Conservation (phyloP, 2,329 filamentous ascomycete species). For the Paraphaeosphaeria sporulosa region DNA sequence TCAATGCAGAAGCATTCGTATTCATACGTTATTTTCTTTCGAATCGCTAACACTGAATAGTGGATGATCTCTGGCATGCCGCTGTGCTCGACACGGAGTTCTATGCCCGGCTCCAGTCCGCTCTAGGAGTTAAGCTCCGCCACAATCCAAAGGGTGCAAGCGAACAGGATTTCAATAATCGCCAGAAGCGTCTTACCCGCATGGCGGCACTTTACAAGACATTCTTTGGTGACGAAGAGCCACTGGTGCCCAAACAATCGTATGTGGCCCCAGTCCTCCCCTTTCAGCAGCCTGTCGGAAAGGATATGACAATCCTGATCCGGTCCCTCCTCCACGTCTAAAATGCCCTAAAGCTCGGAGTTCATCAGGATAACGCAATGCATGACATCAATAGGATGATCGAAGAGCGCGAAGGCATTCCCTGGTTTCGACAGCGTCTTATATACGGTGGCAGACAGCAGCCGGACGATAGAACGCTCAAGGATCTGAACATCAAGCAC, state of each 20-base stretch:
- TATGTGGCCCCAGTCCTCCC: neutral
- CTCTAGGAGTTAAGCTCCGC: neutral
- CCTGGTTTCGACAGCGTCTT: neutral
- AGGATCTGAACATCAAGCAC: neutral
- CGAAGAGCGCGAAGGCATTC: neutral
- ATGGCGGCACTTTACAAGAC: neutral
- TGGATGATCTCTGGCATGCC: slow-evolving; percentile 10
- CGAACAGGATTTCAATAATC: neutral
- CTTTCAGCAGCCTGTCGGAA: too few species aligned
- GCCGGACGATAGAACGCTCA: neutral
- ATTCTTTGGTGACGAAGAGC: neutral
- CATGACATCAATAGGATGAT: neutral
- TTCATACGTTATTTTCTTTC: too few species aligned
- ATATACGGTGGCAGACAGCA: neutral
- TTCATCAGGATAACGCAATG: neutral
- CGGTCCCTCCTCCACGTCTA: neutral
- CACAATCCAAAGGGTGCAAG: slow-evolving; percentile 8
- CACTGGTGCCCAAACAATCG: neutral
- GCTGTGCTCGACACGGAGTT: slow-evolving; percentile 11
- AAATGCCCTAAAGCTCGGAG: neutral
- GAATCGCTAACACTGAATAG: neutral
- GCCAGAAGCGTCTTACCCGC: neutral
- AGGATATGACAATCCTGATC: neutral
- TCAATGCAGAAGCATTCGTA: too few species aligned
- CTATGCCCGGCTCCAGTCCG: neutral